phyloP scores from a whole-genome alignment of 345 rosid genomes.

The Lepidium sativum region DNA sequence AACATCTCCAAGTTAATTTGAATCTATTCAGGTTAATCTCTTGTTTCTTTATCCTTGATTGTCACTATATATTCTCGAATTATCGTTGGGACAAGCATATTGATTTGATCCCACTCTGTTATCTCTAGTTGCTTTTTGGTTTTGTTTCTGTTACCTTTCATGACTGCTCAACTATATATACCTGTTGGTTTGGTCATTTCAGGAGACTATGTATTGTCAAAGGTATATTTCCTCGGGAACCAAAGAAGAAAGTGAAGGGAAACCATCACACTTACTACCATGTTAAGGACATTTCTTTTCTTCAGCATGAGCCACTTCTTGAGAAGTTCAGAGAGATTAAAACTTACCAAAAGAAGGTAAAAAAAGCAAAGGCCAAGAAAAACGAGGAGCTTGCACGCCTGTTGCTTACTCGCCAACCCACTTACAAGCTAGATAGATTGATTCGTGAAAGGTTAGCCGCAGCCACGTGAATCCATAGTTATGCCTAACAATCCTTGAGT shows the following conservation, averaged over 20 bases:
- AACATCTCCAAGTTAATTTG: conserved; percentile 68
- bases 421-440: conserved; percentile 55
- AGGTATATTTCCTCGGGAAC: conserved; percentile 89
- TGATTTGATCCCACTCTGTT: not conserved
- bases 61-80: not conserved
- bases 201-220: conserved; percentile 79
- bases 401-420: conserved; percentile 62
- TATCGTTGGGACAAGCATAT: not conserved
- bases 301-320: conserved; percentile 78
- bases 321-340: conserved; percentile 79
- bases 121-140: not conserved
- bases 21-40: conserved; percentile 61
- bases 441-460: conserved; percentile 68
- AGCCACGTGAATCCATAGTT: not conserved
- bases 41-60: not conserved
- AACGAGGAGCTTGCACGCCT: conserved; percentile 62
- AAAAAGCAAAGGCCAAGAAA: conserved; percentile 73
- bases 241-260: conserved; percentile 89
- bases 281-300: conserved; percentile 74
- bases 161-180: not conserved
- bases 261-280: conserved; percentile 94
- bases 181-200: conserved; percentile 1
- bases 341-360: conserved; percentile 63
- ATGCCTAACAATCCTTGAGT: not conserved
- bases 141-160: not conserved